Evolutionary conservation across 2,329 filamentous ascomycete genomes (phyloP), one percentile per base, ranked within the genome.

Genomic region (Fusarium decemcellulare): DNA sequence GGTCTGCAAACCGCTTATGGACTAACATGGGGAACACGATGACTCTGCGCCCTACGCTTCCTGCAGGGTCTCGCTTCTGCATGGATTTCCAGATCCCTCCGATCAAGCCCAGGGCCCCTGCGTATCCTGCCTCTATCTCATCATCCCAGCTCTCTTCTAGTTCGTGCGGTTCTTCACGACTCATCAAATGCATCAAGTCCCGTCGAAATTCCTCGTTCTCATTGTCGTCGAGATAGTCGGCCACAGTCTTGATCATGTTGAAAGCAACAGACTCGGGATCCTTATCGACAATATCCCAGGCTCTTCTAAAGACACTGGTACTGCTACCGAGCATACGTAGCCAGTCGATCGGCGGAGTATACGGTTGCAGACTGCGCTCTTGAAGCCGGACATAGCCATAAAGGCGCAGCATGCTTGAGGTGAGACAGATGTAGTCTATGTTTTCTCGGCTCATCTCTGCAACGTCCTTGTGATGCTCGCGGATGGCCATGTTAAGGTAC

Each of bases 21-120:
- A 70, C 57, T 5, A 74, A 48, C 59, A 74, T 56, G 34, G 72
- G 70, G 29, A 74, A 72, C 7, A 67, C 58, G 11, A 68, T 53
- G 1, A 74, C 48, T 48, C 65, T 64, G 7, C 70, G 55, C 4
- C 42, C 61, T 10, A 69, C 37, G 12, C 40, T 54, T 1, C 43
- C 43, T 3, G 59, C 39, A 1, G 69, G 60, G 2, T 59, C 36
- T 1, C 54, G 54, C 48, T 47, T 42, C 11, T 40, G 48, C 44
- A 72, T 68, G 12, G 63, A 52, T 32, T 62, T 60, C 68, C 66
- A 67, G 18, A 69, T 63, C 7, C 69, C 65, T 8, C 70, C 71
- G 7, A 74, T 56, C 52, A 60, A 70, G 23, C 61, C 63, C 8
- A 72, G 18, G 2, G 71, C 67, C 8, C 63, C 63, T 43, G 63